Evolutionary conservation across 2,329 filamentous ascomycete species (phyloP), one percentile per base, ranked within the genome.

Genomic region (Colletotrichum sublineola): DNA sequence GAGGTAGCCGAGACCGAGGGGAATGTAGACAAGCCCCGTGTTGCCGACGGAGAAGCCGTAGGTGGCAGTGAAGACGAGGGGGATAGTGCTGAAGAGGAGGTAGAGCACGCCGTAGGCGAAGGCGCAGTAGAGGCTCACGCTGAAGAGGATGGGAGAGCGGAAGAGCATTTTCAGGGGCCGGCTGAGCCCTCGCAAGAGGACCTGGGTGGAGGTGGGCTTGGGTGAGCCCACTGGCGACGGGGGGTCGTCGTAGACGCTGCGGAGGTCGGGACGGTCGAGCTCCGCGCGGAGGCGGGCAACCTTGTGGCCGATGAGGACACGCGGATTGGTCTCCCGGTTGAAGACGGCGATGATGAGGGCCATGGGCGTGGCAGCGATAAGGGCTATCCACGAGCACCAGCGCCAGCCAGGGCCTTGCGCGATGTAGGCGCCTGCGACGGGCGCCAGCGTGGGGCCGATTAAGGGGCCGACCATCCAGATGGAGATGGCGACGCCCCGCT

Each of bases 101-200:
- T 88, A 88, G 29, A 88, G 81, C 58, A 84, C 84, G 57, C 86
- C 86, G 75, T 88, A 88, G 31, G 82, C 81, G 75, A 88, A 87
- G 55, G 86, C 85, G 53, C 86, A 83, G 79, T 88, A 88, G 5
- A 87, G 73, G 1, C 85, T 85, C 24, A 87, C 78, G 44, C 82
- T 77, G 46, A 86, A 79, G 56, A 88, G 79, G 73, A 88, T 82
- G 24, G 85, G 84, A 4, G 86, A 87, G 29, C 83, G 77, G 72
- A 86, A 80, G 44, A 89, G 83, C 80, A 89, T 83, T 75, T 86
- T 87, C 52, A 86, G 73, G 1, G 88, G 88, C 1, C 88, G 84
- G 9, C 85, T 77, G 55, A 91, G 81, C 42, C 87, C 86, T 61
- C 76, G 76, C 9, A 78, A 65, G 24, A 86, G 75, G 50, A 84